Evolutionary conservation across 495 filamentous ascomycete species (phyloP).

Genomic region (Neurospora sp.): DNA sequence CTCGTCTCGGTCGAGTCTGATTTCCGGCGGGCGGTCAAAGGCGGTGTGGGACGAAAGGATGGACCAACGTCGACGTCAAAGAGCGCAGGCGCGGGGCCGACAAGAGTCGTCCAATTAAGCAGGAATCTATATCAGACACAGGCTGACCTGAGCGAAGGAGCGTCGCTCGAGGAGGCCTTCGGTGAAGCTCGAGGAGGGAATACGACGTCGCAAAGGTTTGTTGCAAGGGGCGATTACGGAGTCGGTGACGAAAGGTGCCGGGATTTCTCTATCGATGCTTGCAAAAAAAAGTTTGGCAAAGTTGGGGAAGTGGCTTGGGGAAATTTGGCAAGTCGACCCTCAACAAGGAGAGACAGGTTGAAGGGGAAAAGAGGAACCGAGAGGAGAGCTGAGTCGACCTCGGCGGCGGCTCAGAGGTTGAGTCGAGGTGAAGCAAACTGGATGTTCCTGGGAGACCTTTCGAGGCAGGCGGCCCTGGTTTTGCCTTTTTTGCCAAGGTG

Average conservation of each 20-base stretch:
- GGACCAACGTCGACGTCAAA: conserved; percentile 3
- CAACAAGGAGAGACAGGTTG: not conserved
- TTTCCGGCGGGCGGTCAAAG: not conserved
- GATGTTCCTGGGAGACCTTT: not conserved
- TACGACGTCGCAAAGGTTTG: conserved; percentile 3
- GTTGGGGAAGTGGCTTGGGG: not conserved
- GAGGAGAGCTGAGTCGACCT: not conserved
- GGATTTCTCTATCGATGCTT: not conserved
- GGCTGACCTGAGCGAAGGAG: conserved; percentile 8
- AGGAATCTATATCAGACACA: conserved; percentile 1
- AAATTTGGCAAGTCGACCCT: not conserved
- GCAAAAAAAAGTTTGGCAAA: not conserved
- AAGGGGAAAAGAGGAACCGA: not conserved
- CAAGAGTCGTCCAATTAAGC: conserved; percentile 11
- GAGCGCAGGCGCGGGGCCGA: not conserved
- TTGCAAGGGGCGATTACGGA: not conserved
- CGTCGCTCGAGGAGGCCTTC: conserved; percentile 9
- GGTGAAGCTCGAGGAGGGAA: not conserved
- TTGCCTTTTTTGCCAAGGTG: not conserved
- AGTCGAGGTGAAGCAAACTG: not conserved
- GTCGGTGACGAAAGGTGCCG: not conserved
- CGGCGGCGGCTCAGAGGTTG: not conserved
- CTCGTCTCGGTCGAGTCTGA: not conserved
- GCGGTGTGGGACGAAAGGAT: conserved; percentile 3
- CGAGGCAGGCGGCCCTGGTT: not conserved